Base-by-base conservation (phyloP, 2,329 filamentous ascomycete species). In the Fusarium phyllophilum region DNA sequence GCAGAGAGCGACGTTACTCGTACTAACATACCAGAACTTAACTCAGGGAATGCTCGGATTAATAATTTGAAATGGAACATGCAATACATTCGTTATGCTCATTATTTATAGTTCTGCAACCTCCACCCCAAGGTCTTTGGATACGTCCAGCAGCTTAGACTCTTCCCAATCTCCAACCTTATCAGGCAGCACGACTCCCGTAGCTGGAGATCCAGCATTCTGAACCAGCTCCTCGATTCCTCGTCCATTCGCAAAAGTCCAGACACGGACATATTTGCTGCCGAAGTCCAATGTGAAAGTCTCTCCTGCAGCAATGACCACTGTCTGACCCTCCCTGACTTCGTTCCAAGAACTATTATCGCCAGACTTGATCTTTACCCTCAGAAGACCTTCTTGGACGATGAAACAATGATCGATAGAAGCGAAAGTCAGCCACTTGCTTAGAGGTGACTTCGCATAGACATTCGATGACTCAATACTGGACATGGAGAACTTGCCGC, bases 401-500 rank as follows among this genome's bases (percentile, higher is more conserved):
- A 81, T 84, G 52, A 90, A 81, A 59, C 86, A 88, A 76, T 90
- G 88, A 70, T 89, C 87, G 3, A 86, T 86, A 0, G 77, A 78
- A 0, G 78, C 60, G 69, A 89, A 90, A 1, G 79, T 82, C 36
- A 89, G 38, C 52, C 52, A 56, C 2, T n/a, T 41, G 1, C 26
- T 44, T 2, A 56, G 15, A 20, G 52, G 26, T 4, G 52, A 42
- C 9, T 42, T 42, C 1, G 75, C 75, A 64, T 86, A 85, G 1
- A 80, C 68, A 60, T 78, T 80, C 3, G 81, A 85, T 1, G 81
- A 82, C 72, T 89, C 87, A 38, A 90, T 84, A 60, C 85, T 86
- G 3, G 85, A 86, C 64, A 90, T 89, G 15, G 86, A 83, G 62
- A 89, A 90, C 52, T 83, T 85, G 0, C 84, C 86, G 33, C 29